Evolutionary conservation across 2,329 filamentous ascomycete genomes (phyloP).

Genomic region (Fusarium avenaceum): DNA sequence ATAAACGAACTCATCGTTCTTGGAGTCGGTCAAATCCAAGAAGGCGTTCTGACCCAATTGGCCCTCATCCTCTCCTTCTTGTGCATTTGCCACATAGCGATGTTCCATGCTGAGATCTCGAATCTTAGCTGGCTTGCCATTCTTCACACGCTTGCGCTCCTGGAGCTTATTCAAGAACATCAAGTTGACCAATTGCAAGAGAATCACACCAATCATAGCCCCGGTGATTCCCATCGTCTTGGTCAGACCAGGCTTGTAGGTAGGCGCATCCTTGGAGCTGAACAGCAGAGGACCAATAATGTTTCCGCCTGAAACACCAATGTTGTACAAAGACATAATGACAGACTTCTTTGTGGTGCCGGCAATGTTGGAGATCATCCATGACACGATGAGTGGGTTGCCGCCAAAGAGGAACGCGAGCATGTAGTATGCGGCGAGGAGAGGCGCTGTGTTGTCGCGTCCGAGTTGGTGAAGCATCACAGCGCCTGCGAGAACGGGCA

Average conservation of each 20-base stretch:
- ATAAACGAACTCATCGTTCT: constrained; percentile 78
- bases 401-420: constrained; percentile 75
- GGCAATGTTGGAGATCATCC: constrained; percentile 77
- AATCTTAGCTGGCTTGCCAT: constrained; percentile 72
- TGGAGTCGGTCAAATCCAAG: constrained; percentile 72
- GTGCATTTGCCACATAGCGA: constrained; percentile 51
- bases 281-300: constrained; percentile 77
- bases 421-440: constrained; percentile 74
- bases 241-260: constrained; percentile 69
- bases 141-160: constrained; percentile 64
- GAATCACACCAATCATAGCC: constrained; percentile 64
- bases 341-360: constrained; percentile 77
- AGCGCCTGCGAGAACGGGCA: constrained; percentile 72
- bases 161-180: constrained; percentile 70
- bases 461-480: constrained; percentile 67
- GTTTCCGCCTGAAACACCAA: constrained; percentile 72
- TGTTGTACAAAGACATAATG: constrained; percentile 74
- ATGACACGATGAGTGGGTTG: constrained; percentile 75
- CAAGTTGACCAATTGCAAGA: constrained; percentile 68
- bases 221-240: constrained; percentile 68
- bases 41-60: constrained; percentile 65
- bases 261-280: constrained; percentile 67
- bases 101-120: constrained; percentile 72
- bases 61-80: constrained; percentile 16
- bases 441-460: constrained; percentile 56